Conservation (phyloP, 306 rosid species). For the Senna siamea region DNA sequence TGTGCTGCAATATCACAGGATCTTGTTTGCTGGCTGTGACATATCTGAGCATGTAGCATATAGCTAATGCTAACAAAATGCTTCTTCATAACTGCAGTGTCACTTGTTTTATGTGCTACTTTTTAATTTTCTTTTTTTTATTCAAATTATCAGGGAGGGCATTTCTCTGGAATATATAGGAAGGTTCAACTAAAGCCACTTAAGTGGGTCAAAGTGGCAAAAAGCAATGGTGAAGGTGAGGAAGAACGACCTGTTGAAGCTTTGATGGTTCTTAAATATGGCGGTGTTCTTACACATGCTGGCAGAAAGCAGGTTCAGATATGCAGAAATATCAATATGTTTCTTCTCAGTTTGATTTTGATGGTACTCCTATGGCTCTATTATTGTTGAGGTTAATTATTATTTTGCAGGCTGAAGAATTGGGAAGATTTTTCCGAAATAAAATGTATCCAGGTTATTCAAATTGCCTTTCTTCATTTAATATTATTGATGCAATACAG, state of each 20-base stretch:
- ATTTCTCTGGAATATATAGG: constrained; percentile 96
- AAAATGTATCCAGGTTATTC: constrained; percentile 93
- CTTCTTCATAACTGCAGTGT: constrained; percentile 26
- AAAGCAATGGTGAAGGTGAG: constrained; percentile 73
- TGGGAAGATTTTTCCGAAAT: constrained; percentile 95
- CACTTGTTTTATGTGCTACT: neutral
- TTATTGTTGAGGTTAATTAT: constrained; percentile 34
- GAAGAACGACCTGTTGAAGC: constrained; percentile 97
- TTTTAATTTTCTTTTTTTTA: constrained; percentile 21
- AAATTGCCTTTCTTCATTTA: constrained; percentile 26
- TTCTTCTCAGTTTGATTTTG: constrained; percentile 29
- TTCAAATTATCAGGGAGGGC: constrained; percentile 74
- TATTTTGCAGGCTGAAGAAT: constrained; percentile 88
- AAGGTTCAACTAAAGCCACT: constrained; percentile 97
- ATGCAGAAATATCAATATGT: neutral
- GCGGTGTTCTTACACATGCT: constrained; percentile 99
- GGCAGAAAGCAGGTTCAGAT: constrained; percentile 92
- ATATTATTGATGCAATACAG: neutral
- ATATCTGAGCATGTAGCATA: constrained; percentile 12
- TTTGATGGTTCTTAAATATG: constrained; percentile 95
- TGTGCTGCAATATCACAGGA: constrained; percentile 30
- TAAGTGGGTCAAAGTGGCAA: constrained; percentile 82
- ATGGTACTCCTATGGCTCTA: neutral
- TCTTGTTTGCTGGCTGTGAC: constrained; percentile 29
- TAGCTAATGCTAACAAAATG: constrained; percentile 5